Evolutionary conservation across 257 asterid species (phyloP), one percentile per base, ranked within the genome.

Genomic region (Scutellaria minor): DNA sequence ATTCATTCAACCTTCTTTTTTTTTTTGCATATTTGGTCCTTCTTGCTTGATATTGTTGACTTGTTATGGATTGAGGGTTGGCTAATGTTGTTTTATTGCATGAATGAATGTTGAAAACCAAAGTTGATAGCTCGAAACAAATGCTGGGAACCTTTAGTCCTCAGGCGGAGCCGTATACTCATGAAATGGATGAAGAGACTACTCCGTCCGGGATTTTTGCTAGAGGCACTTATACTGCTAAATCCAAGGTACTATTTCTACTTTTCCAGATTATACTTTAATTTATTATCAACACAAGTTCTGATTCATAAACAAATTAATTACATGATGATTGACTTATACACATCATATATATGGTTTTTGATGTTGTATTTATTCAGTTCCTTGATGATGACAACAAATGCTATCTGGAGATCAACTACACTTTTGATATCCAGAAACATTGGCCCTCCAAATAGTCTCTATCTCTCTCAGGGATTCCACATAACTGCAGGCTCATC

Each of bases 371-470:
- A 5, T 2, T 3, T 13, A 20, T 77, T 57, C 87, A 87, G 89
- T 87, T 87, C 37, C 76, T 86, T 48, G 91, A 88, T 41, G 95
- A 88, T 60, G 95, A 88, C 74, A 83, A 84, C 66, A 86, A 82
- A 67, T 80, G 91, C 79, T 82, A 86, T 70, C 50, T 88, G 82
- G 91, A 88, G 81, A 88, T 86, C 66, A 84, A 82, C 78, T 88
- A 86, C 74, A 79, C 84, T 9, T 88, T 88, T 42, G 91, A 88
- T 54, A 84, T 88, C 69, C 89, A 83, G 78, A 88, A 82, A 73
- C 88, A 82, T 6, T 86, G 95, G 94, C 72, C 81, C 53, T 55
- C 74, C 18, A 46, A 9, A 3, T 58, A 59, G 54, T 54, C 39
- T 18, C 18, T 18, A 18, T 18, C 0, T 18, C 18, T 18, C 18